Evolutionary conservation across 306 rosid species (phyloP).

Genomic region (Ochetophila trinervis): DNA sequence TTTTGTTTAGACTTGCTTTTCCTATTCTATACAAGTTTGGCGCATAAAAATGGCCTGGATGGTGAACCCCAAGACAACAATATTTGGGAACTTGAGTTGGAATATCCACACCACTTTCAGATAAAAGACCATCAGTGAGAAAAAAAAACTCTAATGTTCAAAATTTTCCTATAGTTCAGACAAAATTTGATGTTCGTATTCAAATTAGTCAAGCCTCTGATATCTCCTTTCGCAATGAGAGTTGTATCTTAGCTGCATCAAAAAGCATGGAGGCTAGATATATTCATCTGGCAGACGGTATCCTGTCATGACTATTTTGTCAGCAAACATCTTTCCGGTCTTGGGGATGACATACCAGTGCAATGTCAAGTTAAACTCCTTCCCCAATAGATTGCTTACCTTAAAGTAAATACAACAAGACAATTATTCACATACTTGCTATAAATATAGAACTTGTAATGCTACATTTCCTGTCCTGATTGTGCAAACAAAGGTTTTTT

Average conservation of each 20-base stretch:
- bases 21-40: no score
- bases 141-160: no score
- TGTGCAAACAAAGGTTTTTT: no score
- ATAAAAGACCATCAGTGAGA: no score
- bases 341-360: conserved; percentile 88
- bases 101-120: no score
- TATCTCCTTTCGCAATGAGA: not conserved
- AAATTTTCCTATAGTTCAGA: no score
- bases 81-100: no score
- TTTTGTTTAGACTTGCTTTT: no score
- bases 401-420: conserved; percentile 13
- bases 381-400: conserved; percentile 73
- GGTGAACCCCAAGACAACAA: no score
- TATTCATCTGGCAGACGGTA: conserved; percentile 58
- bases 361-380: conserved; percentile 62
- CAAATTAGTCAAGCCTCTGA: not conserved
- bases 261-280: conserved; percentile 26
- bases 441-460: not conserved
- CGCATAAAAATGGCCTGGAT: no score
- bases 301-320: conserved; percentile 57
- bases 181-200: not conserved
- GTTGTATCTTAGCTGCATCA: not conserved
- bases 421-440: not conserved
- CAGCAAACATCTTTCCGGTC: conserved; percentile 68
- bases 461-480: no score